Base-by-base conservation (phyloP, 169 alveolate genomes). In the Condylostoma magnum region DNA sequence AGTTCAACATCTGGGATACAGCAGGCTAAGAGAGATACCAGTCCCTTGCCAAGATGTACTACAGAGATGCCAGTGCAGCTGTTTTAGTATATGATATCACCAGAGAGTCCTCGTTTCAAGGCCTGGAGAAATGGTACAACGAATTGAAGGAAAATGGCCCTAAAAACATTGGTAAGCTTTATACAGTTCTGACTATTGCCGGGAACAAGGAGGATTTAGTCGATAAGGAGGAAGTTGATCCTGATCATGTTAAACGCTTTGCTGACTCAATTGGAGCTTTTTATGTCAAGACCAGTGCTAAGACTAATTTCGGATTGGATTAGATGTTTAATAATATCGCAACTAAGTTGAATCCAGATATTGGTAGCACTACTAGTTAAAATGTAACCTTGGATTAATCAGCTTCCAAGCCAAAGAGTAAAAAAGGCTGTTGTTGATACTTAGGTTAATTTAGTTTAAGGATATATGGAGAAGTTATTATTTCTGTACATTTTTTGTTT, bases 21-120 rank as follows among this genome's bases (percentile, higher is more conserved):
- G 92, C 92, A 15, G 92, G 92, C 0, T 76, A 80, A 67, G 92
- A 85, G 50, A 76, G 72, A 43, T 85, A 72, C 41, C 55, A 67
- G 48, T 57, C 83, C 10, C 41, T 86, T 44, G 69, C 83, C 18
- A 75, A 76, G 2, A 69, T 69, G 38, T 85, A 80, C 68, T 77
- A 66, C 31, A 71, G 71, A 63, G 76, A 72, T 43, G 66, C 92
- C 0, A 82, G 77, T 51, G 86, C 80, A 12, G 87, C 88, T 18
- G 63, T 85, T 8, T 68, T 85, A 34, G 83, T 76, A 0, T 85
- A 57, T 78, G 92, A 85, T 69, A 66, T 66, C 6, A 57, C 69
- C 4, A 4, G 6, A 15, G 20, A 6, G 20, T 47, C 31, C 46
- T 31, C 69, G 20, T 57, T 57, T 33, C n/a, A 34, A 20, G 25